Conservation (phyloP, 108 stramenopile species). For the Cyclotella choctawhatcheeana region DNA sequence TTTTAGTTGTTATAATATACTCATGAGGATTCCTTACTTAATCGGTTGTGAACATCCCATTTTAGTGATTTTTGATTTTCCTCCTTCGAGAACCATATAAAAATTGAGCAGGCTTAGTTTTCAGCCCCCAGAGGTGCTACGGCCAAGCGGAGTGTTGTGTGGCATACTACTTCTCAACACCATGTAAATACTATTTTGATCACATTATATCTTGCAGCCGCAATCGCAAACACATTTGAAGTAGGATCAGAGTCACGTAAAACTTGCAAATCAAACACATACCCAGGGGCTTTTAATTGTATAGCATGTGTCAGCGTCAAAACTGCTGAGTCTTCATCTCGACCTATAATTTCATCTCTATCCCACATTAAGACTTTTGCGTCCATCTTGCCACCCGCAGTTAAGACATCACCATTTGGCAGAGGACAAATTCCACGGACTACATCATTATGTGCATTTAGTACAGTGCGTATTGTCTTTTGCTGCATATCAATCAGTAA, state of each 20-base stretch:
- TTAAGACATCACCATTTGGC: conserved; percentile 55
- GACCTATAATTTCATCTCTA: conserved; percentile 18
- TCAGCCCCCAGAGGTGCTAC: too few species aligned
- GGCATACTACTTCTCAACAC: not conserved
- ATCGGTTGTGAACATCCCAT: too few species aligned
- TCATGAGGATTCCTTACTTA: too few species aligned
- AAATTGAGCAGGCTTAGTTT: too few species aligned
- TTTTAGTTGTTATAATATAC: too few species aligned
- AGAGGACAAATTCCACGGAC: conserved; percentile 52
- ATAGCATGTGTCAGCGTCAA: conserved; percentile 10
- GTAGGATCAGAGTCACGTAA: conserved; percentile 38
- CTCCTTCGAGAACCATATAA: too few species aligned
- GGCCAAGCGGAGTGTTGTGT: too few species aligned
- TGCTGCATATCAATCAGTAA: conserved; percentile 29
- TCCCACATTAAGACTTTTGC: conserved; percentile 56
- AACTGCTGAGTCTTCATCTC: not conserved
- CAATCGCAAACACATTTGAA: conserved; percentile 46
- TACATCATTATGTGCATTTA: conserved; percentile 46
- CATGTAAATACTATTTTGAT: conserved; percentile 50
- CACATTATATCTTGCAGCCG: conserved; percentile 61
- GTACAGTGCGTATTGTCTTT: conserved; percentile 13
- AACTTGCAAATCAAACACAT: conserved; percentile 56
- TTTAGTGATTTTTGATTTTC: too few species aligned
- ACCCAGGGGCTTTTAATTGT: conserved; percentile 43
- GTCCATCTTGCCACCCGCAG: conserved; percentile 61